Percentiles rank a stretch among this genome's conserved stretches.
These are phyloP conservation scores for Mesembryanthemum crystallinum DNA, from an alignment of 148 eudicot species.

Conservation along the genomic window DNA sequence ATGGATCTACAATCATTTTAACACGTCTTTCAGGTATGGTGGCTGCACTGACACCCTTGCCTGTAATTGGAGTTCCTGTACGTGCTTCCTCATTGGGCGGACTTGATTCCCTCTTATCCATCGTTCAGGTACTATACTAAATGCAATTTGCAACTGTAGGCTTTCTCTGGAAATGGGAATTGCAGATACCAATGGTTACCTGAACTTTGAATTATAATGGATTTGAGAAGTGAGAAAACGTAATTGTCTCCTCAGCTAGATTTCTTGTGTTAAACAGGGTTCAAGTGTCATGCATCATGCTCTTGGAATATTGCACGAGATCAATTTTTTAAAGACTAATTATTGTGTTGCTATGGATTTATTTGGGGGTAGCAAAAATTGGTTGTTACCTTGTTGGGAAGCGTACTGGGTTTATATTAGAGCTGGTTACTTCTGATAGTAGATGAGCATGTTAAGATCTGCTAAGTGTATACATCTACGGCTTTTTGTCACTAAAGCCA, in stretches of 20 bases:
- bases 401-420: background rate
- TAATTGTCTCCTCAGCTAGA: background rate
- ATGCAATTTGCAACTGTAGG: background rate
- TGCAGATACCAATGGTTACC: background rate
- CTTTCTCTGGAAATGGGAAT: background rate
- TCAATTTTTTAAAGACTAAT: background rate
- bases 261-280: background rate
- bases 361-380: background rate
- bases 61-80: slow-evolving; percentile 95
- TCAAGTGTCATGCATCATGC: background rate
- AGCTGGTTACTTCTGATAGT: background rate
- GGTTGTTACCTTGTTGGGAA: background rate
- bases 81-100: slow-evolving; percentile 82
- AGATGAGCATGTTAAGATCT: too few species aligned
- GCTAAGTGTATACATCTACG: background rate
- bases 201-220: background rate
- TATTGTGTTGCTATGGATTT: background rate
- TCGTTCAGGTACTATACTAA: slow-evolving; percentile 68
- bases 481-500: background rate
- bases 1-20: background rate
- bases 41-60: slow-evolving; percentile 91
- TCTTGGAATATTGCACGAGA: too few species aligned
- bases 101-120: slow-evolving; percentile 86
- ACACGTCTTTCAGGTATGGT: slow-evolving; percentile 67
- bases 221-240: background rate